Percentiles rank a stretch among this genome's conserved stretches.
phyloP scores from a whole-genome alignment of 2,329 filamentous ascomycete genomes.

The Stagonosporopsis cucurbitacearum region DNA sequence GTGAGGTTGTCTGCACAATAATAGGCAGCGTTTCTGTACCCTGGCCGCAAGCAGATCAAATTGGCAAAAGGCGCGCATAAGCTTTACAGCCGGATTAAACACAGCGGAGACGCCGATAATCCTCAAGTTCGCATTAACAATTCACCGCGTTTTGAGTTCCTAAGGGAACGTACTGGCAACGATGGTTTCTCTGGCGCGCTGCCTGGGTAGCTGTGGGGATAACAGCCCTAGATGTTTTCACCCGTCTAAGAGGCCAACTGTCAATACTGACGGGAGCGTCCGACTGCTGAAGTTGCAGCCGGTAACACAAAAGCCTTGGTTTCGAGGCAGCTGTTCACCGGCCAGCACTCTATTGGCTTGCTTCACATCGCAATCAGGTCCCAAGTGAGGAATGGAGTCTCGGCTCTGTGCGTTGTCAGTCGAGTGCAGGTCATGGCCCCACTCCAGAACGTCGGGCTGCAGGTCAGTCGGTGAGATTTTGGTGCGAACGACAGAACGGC shows the following conservation, averaged over 20 bases:
- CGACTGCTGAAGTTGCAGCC: slow-evolving; percentile 3
- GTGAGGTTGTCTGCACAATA: not conserved
- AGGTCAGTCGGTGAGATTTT: slow-evolving; percentile 42
- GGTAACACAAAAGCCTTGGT: slow-evolving; percentile 31
- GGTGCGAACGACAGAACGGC: slow-evolving; percentile 11
- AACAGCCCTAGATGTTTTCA: not conserved
- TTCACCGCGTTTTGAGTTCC: not conserved
- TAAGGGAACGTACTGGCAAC: not conserved
- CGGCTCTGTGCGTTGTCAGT: slow-evolving; percentile 45
- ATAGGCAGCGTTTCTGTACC: not conserved
- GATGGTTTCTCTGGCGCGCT: not conserved
- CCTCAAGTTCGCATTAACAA: not conserved
- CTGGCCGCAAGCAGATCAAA: not conserved
- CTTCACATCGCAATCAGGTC: slow-evolving; percentile 28
- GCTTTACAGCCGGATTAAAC: not conserved
- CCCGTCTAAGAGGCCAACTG: too few species aligned
- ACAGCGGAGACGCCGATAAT: not conserved
- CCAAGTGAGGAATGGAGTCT: slow-evolving; percentile 29
- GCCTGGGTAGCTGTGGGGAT: not conserved
- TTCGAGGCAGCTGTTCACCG: slow-evolving; percentile 30
- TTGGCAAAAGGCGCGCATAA: slow-evolving; percentile 6
- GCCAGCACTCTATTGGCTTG: slow-evolving; percentile 28
- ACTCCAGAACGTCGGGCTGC: slow-evolving; percentile 27
- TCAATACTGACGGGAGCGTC: slow-evolving; percentile 1
- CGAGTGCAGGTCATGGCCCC: slow-evolving; percentile 30